Evolutionary conservation across 2,329 filamentous ascomycete genomes (phyloP).

Genomic region (Diaporthe destruens): DNA sequence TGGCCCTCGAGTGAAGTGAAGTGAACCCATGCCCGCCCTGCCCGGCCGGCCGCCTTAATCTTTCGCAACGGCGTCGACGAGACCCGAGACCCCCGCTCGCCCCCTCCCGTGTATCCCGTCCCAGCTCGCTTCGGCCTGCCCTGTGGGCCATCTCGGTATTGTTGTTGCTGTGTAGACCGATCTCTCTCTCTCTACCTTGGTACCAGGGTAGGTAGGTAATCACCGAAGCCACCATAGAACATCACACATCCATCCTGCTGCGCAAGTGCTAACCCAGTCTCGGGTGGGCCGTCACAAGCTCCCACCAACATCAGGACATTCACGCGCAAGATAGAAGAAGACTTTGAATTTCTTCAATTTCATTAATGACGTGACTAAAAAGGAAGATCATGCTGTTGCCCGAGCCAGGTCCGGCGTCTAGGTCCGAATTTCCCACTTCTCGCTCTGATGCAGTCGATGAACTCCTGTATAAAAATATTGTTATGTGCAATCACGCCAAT

Average conservation of each 20-base stretch:
- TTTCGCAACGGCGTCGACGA: not conserved
- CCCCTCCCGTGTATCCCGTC: too few species aligned
- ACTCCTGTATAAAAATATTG: conserved; percentile 16
- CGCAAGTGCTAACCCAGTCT: not conserved
- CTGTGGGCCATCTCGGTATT: too few species aligned
- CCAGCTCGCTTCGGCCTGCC: too few species aligned
- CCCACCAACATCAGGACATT: too few species aligned
- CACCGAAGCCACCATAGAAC: too few species aligned
- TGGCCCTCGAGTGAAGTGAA: too few species aligned
- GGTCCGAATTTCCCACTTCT: not conserved
- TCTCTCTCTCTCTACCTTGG: too few species aligned
- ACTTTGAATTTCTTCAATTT: not conserved
- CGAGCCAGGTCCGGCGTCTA: conserved; percentile 27
- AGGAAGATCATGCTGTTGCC: conserved; percentile 12
- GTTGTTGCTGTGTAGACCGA: too few species aligned
- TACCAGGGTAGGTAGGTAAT: too few species aligned
- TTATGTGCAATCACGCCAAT: conserved; percentile 24
- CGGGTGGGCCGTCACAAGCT: too few species aligned
- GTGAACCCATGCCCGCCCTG: too few species aligned
- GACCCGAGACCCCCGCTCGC: not conserved
- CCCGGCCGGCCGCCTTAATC: not conserved
- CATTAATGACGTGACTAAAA: conserved; percentile 18
- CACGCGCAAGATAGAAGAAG: not conserved
- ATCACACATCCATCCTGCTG: not conserved
- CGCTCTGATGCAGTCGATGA: conserved; percentile 8